These are phyloP conservation scores for Ascochyta pisi DNA, from an alignment of 2,329 filamentous ascomycete species.

Conservation along the genomic window DNA sequence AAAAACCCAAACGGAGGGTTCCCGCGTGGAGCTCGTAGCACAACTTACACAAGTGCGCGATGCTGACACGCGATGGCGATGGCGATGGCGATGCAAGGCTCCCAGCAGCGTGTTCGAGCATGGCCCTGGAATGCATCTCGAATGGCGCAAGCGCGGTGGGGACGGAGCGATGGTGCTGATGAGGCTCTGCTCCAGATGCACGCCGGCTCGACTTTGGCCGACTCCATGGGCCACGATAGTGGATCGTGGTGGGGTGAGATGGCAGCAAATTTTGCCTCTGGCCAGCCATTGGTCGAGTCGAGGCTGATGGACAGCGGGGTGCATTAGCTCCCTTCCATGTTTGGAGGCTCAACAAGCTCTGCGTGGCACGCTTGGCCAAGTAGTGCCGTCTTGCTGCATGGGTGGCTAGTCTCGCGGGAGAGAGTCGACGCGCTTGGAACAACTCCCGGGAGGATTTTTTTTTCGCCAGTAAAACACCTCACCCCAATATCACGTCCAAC, in stretches of 20 bases:
- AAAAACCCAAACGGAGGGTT: not conserved
- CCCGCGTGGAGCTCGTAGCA: constrained; percentile 6
- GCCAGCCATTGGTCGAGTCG: constrained; percentile 21
- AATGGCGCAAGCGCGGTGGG: constrained; percentile 10
- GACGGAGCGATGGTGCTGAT: constrained; percentile 7
- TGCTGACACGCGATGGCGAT: constrained; percentile 7
- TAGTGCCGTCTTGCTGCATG: constrained; percentile 23
- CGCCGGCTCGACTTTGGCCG: not conserved
- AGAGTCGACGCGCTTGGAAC: constrained; percentile 22
- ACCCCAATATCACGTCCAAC: constrained; percentile 6
- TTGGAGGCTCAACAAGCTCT: constrained; percentile 38
- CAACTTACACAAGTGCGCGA: not conserved
- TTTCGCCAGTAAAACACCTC: constrained; percentile 1
- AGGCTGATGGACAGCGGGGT: constrained; percentile 30
- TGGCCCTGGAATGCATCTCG: constrained; percentile 1
- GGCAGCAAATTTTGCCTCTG: constrained; percentile 35
- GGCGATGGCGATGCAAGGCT: not conserved
- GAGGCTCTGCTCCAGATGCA: constrained; percentile 19
- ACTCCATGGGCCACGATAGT: constrained; percentile 4
- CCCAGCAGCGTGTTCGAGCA: constrained; percentile 9
- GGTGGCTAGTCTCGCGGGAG: constrained; percentile 1
- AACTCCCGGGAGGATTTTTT: constrained; percentile 34
- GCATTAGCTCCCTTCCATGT: constrained; percentile 30
- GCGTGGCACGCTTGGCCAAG: constrained; percentile 24
- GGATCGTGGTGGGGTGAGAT: constrained; percentile 17